A percentile compares a stretch with the other conserved stretches of the same genome.
phyloP scores from a whole-genome alignment of 2,329 filamentous ascomycete species.

The Cytospora leucostoma region DNA sequence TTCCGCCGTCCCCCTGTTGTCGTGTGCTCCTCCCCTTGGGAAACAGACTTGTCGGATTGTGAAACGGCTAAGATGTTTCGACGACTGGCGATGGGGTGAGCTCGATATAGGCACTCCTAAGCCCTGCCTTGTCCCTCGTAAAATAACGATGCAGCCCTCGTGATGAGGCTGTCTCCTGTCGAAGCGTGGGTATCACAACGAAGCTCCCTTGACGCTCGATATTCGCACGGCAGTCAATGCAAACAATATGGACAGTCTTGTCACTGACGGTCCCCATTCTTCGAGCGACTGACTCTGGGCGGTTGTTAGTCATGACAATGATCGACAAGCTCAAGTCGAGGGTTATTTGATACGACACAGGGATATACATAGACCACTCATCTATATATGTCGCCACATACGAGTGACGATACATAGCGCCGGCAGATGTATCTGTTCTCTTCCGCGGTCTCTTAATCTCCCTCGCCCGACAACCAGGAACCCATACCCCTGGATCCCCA shows the following conservation, averaged over 20 bases:
- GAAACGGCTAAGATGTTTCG: constrained; percentile 16
- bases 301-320: not conserved
- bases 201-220: not conserved
- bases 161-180: not conserved
- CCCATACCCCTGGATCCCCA: constrained; percentile 19
- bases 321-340: not conserved
- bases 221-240: not conserved
- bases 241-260: not conserved
- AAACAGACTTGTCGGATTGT: constrained; percentile 4
- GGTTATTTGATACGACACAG: not conserved
- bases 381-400: not conserved
- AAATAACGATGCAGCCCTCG: not conserved
- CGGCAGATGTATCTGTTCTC: not conserved
- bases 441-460: constrained; percentile 17
- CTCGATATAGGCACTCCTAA: not conserved
- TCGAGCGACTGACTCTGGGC: not conserved
- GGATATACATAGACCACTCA: not conserved
- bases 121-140: not conserved
- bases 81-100: constrained; percentile 8
- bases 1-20: constrained; percentile 1
- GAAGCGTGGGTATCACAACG: not conserved
- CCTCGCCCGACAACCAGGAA: constrained; percentile 15
- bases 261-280: not conserved
- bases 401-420: not conserved
- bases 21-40: not conserved